phyloP scores from a whole-genome alignment of 1,139 yeast genomes.

The Hemisphaericaspora lyxosophila region DNA sequence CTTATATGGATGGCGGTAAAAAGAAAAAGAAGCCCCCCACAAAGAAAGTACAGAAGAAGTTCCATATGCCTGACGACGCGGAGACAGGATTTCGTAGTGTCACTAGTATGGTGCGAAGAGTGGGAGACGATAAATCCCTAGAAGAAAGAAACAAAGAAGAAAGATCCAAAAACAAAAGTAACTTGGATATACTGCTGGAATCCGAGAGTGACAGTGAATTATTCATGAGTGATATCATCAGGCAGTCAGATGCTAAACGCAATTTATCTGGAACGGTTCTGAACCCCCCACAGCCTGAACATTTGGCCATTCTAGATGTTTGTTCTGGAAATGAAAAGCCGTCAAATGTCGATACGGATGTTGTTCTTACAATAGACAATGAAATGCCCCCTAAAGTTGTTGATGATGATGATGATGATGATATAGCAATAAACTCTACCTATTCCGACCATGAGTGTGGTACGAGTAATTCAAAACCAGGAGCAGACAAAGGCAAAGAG shows the following conservation, averaged over 20 bases:
- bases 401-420: too few relatives aligned
- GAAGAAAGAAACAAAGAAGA: slow-evolving; percentile 12
- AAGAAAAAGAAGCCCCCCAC: slow-evolving; percentile 28
- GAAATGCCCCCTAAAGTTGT: too few relatives aligned
- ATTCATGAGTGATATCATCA: slow-evolving; percentile 2
- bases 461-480: not conserved
- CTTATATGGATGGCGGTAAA: slow-evolving; percentile 33
- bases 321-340: too few relatives aligned
- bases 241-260: slow-evolving; percentile 1
- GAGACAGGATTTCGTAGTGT: slow-evolving; percentile 68
- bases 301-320: too few relatives aligned
- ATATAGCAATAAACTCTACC: too few relatives aligned
- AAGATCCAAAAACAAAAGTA: not conserved
- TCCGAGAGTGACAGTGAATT: slow-evolving; percentile 9
- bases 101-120: slow-evolving; percentile 44
- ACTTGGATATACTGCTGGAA: slow-evolving; percentile 7
- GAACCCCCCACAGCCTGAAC: too few relatives aligned
- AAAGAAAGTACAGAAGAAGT: slow-evolving; percentile 34
- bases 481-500: not conserved
- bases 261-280: not conserved
- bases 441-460: too few relatives aligned
- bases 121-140: slow-evolving; percentile 16
- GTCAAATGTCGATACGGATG: too few relatives aligned
- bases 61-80: slow-evolving; percentile 80
- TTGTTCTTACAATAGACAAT: too few relatives aligned